Evolutionary conservation across 2,329 filamentous ascomycete species (phyloP).

Genomic region (Scedosporium minutisporum): DNA sequence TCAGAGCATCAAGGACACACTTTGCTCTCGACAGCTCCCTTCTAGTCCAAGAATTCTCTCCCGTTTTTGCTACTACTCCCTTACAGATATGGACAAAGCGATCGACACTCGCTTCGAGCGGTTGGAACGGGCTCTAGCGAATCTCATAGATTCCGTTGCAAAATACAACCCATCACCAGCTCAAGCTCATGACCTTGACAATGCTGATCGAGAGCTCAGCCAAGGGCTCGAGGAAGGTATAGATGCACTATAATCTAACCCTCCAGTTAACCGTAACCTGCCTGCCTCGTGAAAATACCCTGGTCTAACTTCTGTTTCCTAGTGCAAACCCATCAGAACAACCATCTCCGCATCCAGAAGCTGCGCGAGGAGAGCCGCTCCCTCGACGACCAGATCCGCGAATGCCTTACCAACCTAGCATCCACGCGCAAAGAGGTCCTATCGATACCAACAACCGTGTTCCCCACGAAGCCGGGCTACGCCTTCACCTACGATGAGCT

Average conservation of each 20-base stretch:
- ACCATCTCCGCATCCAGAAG: constrained; percentile 56
- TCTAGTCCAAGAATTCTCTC: background rate
- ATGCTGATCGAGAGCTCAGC: constrained; percentile 59
- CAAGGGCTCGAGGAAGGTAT: constrained; percentile 56
- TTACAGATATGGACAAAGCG: constrained; percentile 45
- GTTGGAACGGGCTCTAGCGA: constrained; percentile 56
- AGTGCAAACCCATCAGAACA: constrained; percentile 69
- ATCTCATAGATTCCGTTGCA: constrained; percentile 67
- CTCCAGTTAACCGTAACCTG: background rate
- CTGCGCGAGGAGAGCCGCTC: constrained; percentile 56
- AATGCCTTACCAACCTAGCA: constrained; percentile 60
- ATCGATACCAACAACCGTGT: constrained; percentile 47
- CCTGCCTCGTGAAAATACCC: no score
- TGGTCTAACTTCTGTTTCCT: background rate
- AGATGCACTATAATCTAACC: background rate
- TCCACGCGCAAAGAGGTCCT: constrained; percentile 65
- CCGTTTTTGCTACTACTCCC: background rate
- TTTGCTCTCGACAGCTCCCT: no score
- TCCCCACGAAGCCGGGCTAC: constrained; percentile 40
- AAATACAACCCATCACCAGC: constrained; percentile 68
- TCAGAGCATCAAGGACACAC: no score
- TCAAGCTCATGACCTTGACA: constrained; percentile 58
- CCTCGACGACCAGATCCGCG: constrained; percentile 64
- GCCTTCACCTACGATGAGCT: constrained; percentile 62
- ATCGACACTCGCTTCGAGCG: constrained; percentile 56